A percentile compares a stretch with the other conserved stretches of the same genome.
Conservation (phyloP, 805 yeast species). For the Nematodospora valgi region DNA sequence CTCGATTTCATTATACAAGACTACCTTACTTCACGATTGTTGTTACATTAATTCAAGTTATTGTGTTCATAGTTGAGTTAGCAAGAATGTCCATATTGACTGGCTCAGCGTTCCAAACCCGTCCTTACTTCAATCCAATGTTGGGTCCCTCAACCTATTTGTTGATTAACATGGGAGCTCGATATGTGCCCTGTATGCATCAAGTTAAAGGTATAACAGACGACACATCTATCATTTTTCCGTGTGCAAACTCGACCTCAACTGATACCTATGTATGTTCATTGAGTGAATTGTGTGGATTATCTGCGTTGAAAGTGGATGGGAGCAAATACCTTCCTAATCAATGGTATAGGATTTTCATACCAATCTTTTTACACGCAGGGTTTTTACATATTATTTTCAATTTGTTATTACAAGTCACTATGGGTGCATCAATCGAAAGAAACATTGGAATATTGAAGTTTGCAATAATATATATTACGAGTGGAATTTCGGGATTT, state of each 20-base stretch:
- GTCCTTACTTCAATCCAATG: constrained; percentile 77
- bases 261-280: constrained; percentile 53
- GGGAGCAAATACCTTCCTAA: constrained; percentile 41
- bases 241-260: constrained; percentile 68
- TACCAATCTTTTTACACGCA: constrained; percentile 73
- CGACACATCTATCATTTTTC: constrained; percentile 44
- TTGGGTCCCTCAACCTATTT: constrained; percentile 69
- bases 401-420: constrained; percentile 57
- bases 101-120: constrained; percentile 61
- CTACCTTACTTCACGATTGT: constrained; percentile 40
- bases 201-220: constrained; percentile 48
- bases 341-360: constrained; percentile 68
- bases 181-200: constrained; percentile 72
- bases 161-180: constrained; percentile 65
- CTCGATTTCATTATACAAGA: constrained; percentile 34
- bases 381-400: constrained; percentile 67
- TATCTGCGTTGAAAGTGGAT: constrained; percentile 42
- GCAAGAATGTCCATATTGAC: constrained; percentile 55
- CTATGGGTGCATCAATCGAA: constrained; percentile 62
- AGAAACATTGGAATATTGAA: constrained; percentile 51
- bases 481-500: constrained; percentile 65
- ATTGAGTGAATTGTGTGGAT: constrained; percentile 58
- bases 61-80: constrained; percentile 61
- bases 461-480: constrained; percentile 52
- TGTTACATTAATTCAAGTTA: constrained; percentile 45